Evolutionary conservation across 75 land plant genomes (phyloP).

Genomic region (Sequoia sempervirens): DNA sequence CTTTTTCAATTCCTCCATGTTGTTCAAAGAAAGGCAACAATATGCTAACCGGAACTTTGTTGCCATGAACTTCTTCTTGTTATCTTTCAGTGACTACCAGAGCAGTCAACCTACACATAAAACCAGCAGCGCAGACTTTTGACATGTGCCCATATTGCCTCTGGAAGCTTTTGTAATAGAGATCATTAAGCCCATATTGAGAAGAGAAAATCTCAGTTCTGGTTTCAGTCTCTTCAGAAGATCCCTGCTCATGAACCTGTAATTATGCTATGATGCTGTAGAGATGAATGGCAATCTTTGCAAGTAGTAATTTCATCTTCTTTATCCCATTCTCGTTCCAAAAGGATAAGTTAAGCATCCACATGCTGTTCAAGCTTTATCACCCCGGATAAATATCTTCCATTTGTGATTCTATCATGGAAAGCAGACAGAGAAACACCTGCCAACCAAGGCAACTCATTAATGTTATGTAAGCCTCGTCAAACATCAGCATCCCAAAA

Average conservation of each 20-base stretch:
- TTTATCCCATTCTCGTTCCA: constrained; percentile 91
- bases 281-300: constrained; percentile 77
- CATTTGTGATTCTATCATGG: constrained; percentile 80
- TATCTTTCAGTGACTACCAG: constrained; percentile 40
- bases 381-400: constrained; percentile 78
- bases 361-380: constrained; percentile 86
- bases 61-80: too few relatives aligned
- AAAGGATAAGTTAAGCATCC: constrained; percentile 34
- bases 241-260: constrained; percentile 79
- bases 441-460: constrained; percentile 90
- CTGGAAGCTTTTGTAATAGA: constrained; percentile 77
- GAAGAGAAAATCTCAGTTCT: constrained; percentile 66
- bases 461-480: constrained; percentile 67
- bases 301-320: constrained; percentile 72
- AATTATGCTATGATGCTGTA: constrained; percentile 79
- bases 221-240: constrained; percentile 62
- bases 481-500: constrained; percentile 80
- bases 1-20: too few relatives aligned
- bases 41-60: too few relatives aligned
- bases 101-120: constrained; percentile 85
- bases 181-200: constrained; percentile 69
- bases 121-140: constrained; percentile 86
- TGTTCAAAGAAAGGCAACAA: too few relatives aligned
- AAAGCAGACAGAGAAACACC: constrained; percentile 92
- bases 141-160: constrained; percentile 68